These are phyloP conservation scores for Megacollybia platyphylla DNA, from an alignment of 1,284 basidiomycete species.

Conservation along the genomic window DNA sequence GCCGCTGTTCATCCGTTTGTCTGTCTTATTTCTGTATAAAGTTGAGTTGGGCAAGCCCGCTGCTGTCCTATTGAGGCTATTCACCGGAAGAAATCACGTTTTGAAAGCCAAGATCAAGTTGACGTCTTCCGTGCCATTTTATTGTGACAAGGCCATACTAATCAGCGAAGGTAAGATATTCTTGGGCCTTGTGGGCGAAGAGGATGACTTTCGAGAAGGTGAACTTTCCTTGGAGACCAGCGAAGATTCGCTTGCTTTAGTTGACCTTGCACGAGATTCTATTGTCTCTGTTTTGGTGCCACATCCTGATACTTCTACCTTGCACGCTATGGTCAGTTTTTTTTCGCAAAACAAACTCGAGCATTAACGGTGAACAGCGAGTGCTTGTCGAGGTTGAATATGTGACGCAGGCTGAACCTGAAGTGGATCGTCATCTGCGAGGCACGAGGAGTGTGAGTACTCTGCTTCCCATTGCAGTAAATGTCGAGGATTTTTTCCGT, in stretches of 20 bases:
- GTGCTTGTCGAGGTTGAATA: slow-evolving; percentile 52
- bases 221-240: slow-evolving; percentile 16
- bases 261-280: slow-evolving; percentile 29
- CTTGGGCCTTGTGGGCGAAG: background rate
- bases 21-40: slow-evolving; percentile 15
- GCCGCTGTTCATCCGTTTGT: slow-evolving; percentile 4
- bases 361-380: slow-evolving; percentile 30
- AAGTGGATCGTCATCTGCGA: slow-evolving; percentile 34
- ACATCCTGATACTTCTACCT: slow-evolving; percentile 45
- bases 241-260: slow-evolving; percentile 31
- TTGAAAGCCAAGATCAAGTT: slow-evolving; percentile 39
- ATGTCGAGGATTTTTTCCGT: slow-evolving; percentile 81
- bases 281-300: slow-evolving; percentile 41
- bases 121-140: slow-evolving; percentile 41
- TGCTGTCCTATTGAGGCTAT: slow-evolving; percentile 39
- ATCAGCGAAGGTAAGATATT: no score
- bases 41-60: slow-evolving; percentile 57
- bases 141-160: slow-evolving; percentile 24
- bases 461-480: slow-evolving; percentile 67
- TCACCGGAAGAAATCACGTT: slow-evolving; percentile 55
- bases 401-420: slow-evolving; percentile 38
- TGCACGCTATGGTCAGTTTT: slow-evolving; percentile 37
- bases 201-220: slow-evolving; percentile 10
- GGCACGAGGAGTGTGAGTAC: slow-evolving; percentile 44
- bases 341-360: background rate